Conservation (phyloP, 2,329 filamentous ascomycete genomes). For the Penicillium sp. region DNA sequence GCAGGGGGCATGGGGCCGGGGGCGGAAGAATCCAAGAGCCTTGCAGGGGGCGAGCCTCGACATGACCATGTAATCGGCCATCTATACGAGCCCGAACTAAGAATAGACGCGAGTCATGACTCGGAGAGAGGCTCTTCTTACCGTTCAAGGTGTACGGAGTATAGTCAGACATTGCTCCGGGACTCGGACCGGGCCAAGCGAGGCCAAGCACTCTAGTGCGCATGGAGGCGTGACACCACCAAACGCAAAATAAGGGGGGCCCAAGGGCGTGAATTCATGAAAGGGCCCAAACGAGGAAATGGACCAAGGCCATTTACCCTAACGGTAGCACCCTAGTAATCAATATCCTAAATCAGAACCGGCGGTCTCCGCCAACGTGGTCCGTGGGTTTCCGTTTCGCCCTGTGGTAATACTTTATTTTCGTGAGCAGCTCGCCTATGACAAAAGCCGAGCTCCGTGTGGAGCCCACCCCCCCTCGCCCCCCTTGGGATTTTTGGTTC, state of each 20-base stretch:
- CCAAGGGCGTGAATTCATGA: too few relatives aligned
- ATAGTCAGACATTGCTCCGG: constrained; percentile 8
- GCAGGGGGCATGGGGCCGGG: not conserved
- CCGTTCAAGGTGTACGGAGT: not conserved
- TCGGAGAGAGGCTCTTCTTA: not conserved
- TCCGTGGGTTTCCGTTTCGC: constrained; percentile 9
- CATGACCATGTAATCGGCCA: not conserved
- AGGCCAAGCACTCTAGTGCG: constrained; percentile 26
- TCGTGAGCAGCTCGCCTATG: constrained; percentile 13
- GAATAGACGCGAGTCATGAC: not conserved
- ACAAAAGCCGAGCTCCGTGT: constrained; percentile 6
- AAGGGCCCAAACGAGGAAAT: too few relatives aligned
- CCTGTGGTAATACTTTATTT: not conserved
- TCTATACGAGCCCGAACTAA: not conserved
- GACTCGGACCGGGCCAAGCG: constrained; percentile 21
- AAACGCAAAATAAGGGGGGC: constrained; percentile 12
- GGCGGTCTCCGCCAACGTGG: constrained; percentile 13
- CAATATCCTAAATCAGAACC: not conserved
- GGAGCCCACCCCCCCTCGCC: not conserved
- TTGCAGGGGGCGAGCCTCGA: not conserved
- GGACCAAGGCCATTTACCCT: too few relatives aligned
- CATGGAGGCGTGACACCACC: constrained; percentile 16
- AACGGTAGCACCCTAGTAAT: not conserved
- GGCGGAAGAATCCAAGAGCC: not conserved
- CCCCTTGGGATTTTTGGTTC: not conserved